Percentiles rank a stretch among this genome's conserved stretches.
Conservation (phyloP, 2,329 filamentous ascomycete genomes). For the Fusarium sp. region DNA sequence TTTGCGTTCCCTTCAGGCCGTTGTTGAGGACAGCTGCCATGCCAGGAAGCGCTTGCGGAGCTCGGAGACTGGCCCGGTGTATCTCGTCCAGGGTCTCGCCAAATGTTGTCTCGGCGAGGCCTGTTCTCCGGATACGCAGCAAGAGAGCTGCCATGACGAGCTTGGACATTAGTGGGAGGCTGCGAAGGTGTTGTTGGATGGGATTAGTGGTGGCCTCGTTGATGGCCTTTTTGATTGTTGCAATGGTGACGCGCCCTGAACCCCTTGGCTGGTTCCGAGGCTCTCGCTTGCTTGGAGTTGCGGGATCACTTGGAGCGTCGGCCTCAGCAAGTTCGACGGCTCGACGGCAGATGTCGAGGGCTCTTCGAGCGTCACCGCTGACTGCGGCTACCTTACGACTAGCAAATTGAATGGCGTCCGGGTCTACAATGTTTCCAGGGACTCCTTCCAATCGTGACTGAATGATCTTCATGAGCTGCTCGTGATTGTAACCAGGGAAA, state of each 20-base stretch:
- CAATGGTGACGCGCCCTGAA: slow-evolving; percentile 82
- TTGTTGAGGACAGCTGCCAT: slow-evolving; percentile 56
- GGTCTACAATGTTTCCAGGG: slow-evolving; percentile 88
- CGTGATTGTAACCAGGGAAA: slow-evolving; percentile 96
- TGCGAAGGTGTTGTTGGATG: slow-evolving; percentile 88
- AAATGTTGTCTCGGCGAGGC: slow-evolving; percentile 87
- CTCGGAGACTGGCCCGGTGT: slow-evolving; percentile 57
- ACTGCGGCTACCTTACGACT: slow-evolving; percentile 97
- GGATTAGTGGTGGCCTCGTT: slow-evolving; percentile 95
- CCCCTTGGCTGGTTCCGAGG: slow-evolving; percentile 49
- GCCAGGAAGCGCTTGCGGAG: slow-evolving; percentile 55
- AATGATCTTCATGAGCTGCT: slow-evolving; percentile 97
- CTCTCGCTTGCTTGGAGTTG: slow-evolving; percentile 74
- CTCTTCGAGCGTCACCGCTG: slow-evolving; percentile 91
- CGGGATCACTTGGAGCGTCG: slow-evolving; percentile 67
- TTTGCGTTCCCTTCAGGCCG: slow-evolving; percentile 49
- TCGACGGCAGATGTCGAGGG: slow-evolving; percentile 93
- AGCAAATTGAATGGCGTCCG: slow-evolving; percentile 96
- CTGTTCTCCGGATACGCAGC: slow-evolving; percentile 83
- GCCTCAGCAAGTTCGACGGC: slow-evolving; percentile 95
- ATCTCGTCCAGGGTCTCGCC: slow-evolving; percentile 90
- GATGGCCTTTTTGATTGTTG: slow-evolving; percentile 94
- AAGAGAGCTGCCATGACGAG: slow-evolving; percentile 88
- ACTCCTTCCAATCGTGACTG: slow-evolving; percentile 93
- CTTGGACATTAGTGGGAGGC: slow-evolving; percentile 85